These are phyloP conservation scores for Falciphora oryzae DNA, from an alignment of 2,329 filamentous ascomycete species.

Conservation along the genomic window DNA sequence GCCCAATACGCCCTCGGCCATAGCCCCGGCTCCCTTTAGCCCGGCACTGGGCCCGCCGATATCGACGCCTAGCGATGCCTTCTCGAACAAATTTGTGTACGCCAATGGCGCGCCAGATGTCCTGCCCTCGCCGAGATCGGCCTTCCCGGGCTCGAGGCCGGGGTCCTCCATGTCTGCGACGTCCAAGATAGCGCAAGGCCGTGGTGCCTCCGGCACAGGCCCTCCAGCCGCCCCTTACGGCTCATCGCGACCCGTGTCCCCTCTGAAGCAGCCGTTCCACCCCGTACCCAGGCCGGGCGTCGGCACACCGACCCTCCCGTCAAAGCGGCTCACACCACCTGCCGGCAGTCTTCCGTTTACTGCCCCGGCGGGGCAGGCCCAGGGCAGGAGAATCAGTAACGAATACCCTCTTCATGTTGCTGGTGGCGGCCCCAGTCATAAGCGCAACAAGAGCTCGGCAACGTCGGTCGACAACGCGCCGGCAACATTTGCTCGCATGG, in stretches of 20 bases:
- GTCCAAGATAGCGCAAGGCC: slow-evolving; percentile 34
- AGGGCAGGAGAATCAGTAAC: not conserved
- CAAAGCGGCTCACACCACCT: not conserved
- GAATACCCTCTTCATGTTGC: not conserved
- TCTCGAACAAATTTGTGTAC: slow-evolving; percentile 66
- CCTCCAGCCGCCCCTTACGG: slow-evolving; percentile 21
- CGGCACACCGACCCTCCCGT: not conserved
- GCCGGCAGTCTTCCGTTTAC: not conserved
- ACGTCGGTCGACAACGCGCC: not conserved
- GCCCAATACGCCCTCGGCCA: not conserved
- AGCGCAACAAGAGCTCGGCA: not conserved
- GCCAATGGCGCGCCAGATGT: slow-evolving; percentile 55
- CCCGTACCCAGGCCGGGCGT: not conserved
- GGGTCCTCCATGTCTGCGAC: slow-evolving; percentile 40
- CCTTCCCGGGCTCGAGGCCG: slow-evolving; percentile 33
- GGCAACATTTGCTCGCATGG: not conserved
- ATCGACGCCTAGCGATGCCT: slow-evolving; percentile 27
- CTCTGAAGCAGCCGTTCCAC: slow-evolving; percentile 33
- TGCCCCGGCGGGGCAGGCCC: not conserved
- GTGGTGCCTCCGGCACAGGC: slow-evolving; percentile 23
- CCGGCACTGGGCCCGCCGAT: slow-evolving; percentile 24
- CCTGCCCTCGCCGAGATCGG: slow-evolving; percentile 28
- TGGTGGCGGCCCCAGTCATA: not conserved
- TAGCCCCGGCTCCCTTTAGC: slow-evolving; percentile 18
- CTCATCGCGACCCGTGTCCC: slow-evolving; percentile 43